Evolutionary conservation across 2,329 filamentous ascomycete genomes (phyloP).

Genomic region (Myriangium duriaei): DNA sequence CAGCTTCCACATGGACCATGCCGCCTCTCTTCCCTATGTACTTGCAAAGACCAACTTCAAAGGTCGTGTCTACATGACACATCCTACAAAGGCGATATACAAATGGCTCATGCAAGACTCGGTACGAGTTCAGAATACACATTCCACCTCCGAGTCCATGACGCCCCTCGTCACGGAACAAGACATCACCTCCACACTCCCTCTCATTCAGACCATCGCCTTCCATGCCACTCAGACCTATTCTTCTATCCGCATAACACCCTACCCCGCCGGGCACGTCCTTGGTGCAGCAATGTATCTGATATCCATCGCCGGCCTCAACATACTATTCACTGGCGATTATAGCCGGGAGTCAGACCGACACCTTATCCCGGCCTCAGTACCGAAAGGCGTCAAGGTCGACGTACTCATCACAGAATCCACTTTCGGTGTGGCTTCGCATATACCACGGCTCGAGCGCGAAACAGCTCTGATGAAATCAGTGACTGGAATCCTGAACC

Average conservation of each 20-base stretch:
- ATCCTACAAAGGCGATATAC: slow-evolving; percentile 98
- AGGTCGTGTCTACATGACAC: slow-evolving; percentile 96
- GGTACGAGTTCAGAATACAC: slow-evolving; percentile 70
- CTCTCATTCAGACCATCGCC: slow-evolving; percentile 91
- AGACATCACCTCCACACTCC: slow-evolving; percentile 86
- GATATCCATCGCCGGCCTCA: slow-evolving; percentile 91
- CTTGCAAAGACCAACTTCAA: slow-evolving; percentile 96
- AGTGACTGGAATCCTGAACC: slow-evolving; percentile 79
- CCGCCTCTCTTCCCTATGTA: slow-evolving; percentile 95
- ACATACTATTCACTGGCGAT: slow-evolving; percentile 94
- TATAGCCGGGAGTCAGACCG: slow-evolving; percentile 93
- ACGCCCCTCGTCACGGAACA: slow-evolving; percentile 80
- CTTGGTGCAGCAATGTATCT: slow-evolving; percentile 96
- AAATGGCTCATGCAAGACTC: slow-evolving; percentile 99
- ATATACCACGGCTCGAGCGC: slow-evolving; percentile 78
- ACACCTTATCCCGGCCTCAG: slow-evolving; percentile 85
- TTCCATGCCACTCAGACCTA: slow-evolving; percentile 98
- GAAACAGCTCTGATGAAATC: slow-evolving; percentile 93
- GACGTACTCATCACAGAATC: slow-evolving; percentile 97
- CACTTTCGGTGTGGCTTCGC: slow-evolving; percentile 90
- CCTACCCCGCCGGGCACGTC: slow-evolving; percentile 95
- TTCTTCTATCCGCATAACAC: slow-evolving; percentile 89
- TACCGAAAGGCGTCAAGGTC: slow-evolving; percentile 78
- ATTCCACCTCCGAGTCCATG: slow-evolving; percentile 48
- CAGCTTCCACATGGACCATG: slow-evolving; percentile 97